Conservation (phyloP, 2,329 filamentous ascomycete species). For the Alternaria solani region DNA sequence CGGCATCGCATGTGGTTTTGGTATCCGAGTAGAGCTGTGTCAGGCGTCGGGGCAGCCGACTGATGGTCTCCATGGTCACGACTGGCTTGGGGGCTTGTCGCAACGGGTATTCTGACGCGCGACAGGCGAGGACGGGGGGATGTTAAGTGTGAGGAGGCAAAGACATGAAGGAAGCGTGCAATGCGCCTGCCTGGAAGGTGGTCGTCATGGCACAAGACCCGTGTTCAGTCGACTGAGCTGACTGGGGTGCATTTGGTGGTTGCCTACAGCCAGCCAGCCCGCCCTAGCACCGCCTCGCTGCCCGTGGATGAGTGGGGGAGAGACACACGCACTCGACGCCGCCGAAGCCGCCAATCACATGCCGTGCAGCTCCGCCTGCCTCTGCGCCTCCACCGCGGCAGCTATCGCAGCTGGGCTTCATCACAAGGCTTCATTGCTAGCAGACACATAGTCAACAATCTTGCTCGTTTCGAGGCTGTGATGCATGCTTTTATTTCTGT, state of each 20-base stretch:
- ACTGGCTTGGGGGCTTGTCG: constrained; percentile 4
- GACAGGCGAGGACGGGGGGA: constrained; percentile 11
- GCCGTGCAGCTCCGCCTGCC: constrained; percentile 12
- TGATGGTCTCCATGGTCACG: constrained; percentile 47
- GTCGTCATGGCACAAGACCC: constrained; percentile 35
- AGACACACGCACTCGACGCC: neutral
- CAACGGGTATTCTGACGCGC: constrained; percentile 12
- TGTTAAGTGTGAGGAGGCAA: constrained; percentile 14
- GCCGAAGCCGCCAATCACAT: constrained; percentile 14
- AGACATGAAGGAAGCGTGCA: constrained; percentile 32
- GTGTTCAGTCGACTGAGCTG: constrained; percentile 25
- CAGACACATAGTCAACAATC: neutral
- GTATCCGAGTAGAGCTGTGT: constrained; percentile 78
- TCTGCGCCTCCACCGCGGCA: constrained; percentile 12
- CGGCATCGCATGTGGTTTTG: constrained; percentile 78
- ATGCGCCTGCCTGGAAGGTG: constrained; percentile 40
- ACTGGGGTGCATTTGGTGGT: constrained; percentile 39
- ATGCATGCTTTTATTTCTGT: neutral
- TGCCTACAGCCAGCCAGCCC: constrained; percentile 31
- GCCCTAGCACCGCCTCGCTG: constrained; percentile 18
- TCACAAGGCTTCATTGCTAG: neutral
- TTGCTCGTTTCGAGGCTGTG: neutral
- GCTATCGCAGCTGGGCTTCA: neutral
- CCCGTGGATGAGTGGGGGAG: constrained; percentile 12
- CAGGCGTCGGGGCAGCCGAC: constrained; percentile 52